Evolutionary conservation across 1,284 basidiomycete genomes (phyloP), one percentile per base, ranked within the genome.

Genomic region (Megacollybia platyphylla): DNA sequence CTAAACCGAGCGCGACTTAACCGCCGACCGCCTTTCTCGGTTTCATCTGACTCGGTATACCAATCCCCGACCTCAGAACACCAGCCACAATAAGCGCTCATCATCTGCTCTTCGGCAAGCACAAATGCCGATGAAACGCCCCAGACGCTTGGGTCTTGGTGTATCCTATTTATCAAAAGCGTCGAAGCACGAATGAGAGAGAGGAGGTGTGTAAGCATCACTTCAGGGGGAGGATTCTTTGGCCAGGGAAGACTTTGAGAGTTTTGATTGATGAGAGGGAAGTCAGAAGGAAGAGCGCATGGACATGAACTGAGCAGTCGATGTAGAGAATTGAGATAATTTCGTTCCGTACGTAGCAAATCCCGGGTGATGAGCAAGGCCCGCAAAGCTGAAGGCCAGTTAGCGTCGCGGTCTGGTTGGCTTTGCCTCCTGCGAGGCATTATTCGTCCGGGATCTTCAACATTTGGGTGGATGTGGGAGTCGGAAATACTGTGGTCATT

Each of bases 341-440:
- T 75, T 45, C 70, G 68, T 55, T 83, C 80, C 2, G 80, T 83
- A 36, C 72, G 65, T 20, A 84, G 64, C 39, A 84, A 66, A 57
- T 84, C 80, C 31, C 72, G 61, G 40, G 71, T 66, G 52, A 67
- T 65, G 30, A 83, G 61, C 38, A 82, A 59, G 0, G 76, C 71
- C 20, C 70, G 70, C 31, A 73, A 65, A 2, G 74, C 75, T 13
- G 62, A 62, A 44, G 65, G 62, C 78, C 78, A 80, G 9, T 65
- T 57, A 40, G 59, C 56, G 43, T 49, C 40, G 54, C 39, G 7
- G 29, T 27, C 18, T 3, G 11, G 4, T 24, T n/a, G n/a, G 11
- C n/a, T 13, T 11, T 10, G 10, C 3, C 3, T 13, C 18, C 18
- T 38, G 10, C 36, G 11, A 11, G 10, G 10, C 5, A 7, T 34